Percentiles rank a stretch among this genome's conserved stretches.
These are phyloP conservation scores for Pseudogymnoascus sp. DNA, from an alignment of 2,329 filamentous ascomycete species.

Conservation along the genomic window DNA sequence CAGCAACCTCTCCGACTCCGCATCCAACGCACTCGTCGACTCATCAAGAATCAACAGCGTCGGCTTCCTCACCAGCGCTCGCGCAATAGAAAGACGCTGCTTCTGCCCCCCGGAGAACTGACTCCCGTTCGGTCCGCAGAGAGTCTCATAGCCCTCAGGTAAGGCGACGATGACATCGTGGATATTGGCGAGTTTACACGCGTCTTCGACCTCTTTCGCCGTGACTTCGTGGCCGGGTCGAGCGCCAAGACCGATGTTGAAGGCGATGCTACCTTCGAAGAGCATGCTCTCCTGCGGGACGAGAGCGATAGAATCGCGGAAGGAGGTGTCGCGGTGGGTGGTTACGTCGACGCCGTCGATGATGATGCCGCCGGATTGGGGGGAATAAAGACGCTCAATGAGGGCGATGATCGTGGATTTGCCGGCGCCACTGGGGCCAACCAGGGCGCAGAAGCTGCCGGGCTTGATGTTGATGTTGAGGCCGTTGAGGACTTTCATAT, in stretches of 20 bases:
- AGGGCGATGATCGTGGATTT: conserved; percentile 59
- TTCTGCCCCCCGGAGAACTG: conserved; percentile 71
- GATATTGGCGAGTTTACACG: conserved; percentile 62
- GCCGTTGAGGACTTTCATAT: conserved; percentile 48
- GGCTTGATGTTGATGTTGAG: conserved; percentile 50
- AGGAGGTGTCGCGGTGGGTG: conserved; percentile 34
- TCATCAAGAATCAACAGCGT: conserved; percentile 72
- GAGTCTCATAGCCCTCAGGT: conserved; percentile 59
- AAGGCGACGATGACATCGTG: conserved; percentile 59
- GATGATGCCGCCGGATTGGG: conserved; percentile 22
- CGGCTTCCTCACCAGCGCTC: conserved; percentile 65
- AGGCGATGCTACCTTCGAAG: conserved; percentile 48
- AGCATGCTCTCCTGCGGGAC: conserved; percentile 53
- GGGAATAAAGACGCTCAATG: conserved; percentile 44
- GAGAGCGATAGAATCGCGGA: conserved; percentile 47
- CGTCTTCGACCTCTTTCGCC: conserved; percentile 56
- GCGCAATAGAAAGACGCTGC: conserved; percentile 70
- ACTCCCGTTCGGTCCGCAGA: conserved; percentile 62
- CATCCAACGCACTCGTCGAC: conserved; percentile 71
- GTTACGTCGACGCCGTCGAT: conserved; percentile 36
- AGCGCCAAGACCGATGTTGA: conserved; percentile 50
- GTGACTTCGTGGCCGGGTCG: conserved; percentile 44
- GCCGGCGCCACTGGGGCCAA: conserved; percentile 59
- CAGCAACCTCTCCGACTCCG: conserved; percentile 58
- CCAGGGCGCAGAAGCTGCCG: conserved; percentile 56